Base-by-base conservation (phyloP, 176 grass and related monocot genomes). In the Musa beccarii region DNA sequence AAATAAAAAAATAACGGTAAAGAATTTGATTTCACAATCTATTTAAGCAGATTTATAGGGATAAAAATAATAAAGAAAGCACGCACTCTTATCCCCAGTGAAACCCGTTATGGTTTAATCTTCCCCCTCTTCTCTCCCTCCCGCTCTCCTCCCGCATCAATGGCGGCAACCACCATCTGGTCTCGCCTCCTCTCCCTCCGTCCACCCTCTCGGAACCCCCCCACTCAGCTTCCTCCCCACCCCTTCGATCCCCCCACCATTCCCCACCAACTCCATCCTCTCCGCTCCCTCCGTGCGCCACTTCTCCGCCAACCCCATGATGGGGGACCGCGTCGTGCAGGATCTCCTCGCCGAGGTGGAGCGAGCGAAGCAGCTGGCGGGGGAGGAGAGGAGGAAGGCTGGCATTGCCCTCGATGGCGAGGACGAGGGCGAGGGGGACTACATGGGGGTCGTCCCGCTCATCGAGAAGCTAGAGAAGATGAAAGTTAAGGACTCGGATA, bases 391-490 rank as follows among this genome's bases (percentile, higher is more conserved):
- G 29, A 54, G 3, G 80, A 74, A 49, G 77, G 78, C 66, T 29
- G 78, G 78, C 26, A 56, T 79, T 12, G 23, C 68, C 19, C 53
- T 72, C 53, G 78, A 64, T 9, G 78, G 74, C 4, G 65, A 75
- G 0, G 75, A 85, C 0, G 84, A 79, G 5, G 86, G 79, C 17
- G 85, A 88, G 9, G 90, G 89, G 80, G 94, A 93, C 76, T 98
- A 71, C 86, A 26, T 93, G 73, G 90, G 90, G 43, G 84, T 98
- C 12, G 73, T 55, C 67, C 90, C 90, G 12, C 87, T 93, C 28
- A 87, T 98, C 16, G 90, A 85, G 71, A 93, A 89, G 83, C 67
- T 90, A 26, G 88, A 91, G 85, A 82, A 72, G 51, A 69, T 62
- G 69, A 83, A 53, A 68, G 76, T 71, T 57, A 90, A 85, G 83